Percentiles rank a stretch among this genome's conserved stretches.
These are phyloP conservation scores for Apiotrichum porosum DNA, from an alignment of 1,284 basidiomycete species.

Conservation along the genomic window DNA sequence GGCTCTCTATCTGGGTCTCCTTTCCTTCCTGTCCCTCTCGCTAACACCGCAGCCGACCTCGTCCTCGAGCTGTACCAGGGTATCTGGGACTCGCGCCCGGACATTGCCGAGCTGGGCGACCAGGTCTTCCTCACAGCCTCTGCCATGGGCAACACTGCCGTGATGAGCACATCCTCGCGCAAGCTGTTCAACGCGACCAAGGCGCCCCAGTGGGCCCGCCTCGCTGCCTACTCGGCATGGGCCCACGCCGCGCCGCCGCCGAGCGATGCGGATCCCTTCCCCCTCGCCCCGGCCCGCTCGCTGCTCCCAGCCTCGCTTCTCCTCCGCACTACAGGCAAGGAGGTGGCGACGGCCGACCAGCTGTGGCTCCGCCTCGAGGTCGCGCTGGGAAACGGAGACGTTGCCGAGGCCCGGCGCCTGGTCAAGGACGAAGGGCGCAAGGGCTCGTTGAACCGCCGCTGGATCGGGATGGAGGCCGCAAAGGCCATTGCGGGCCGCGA, in stretches of 20 bases:
- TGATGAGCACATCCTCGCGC: slow-evolving; percentile 24
- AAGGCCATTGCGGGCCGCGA: slow-evolving; percentile 13
- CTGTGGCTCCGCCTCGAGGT: slow-evolving; percentile 41
- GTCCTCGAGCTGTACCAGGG: slow-evolving; percentile 27
- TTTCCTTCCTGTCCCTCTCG: neutral
- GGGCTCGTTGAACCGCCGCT: slow-evolving; percentile 28
- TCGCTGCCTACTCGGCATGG: slow-evolving; percentile 30
- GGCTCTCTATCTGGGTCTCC: too few species aligned
- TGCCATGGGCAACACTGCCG: slow-evolving; percentile 24
- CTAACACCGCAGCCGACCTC: slow-evolving; percentile 27
- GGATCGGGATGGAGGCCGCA: slow-evolving; percentile 30
- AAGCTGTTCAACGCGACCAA: slow-evolving; percentile 40
- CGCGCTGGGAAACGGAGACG: slow-evolving; percentile 24
- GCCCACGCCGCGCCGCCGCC: slow-evolving; percentile 1
- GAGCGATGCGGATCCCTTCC: slow-evolving; percentile 13
- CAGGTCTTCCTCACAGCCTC: slow-evolving; percentile 36
- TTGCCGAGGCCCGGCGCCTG: slow-evolving; percentile 17
- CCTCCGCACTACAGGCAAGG: slow-evolving; percentile 19
- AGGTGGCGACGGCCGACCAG: slow-evolving; percentile 24
- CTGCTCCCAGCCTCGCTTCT: slow-evolving; percentile 27
- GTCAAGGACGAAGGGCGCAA: slow-evolving; percentile 18
- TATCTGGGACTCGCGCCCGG: slow-evolving; percentile 25
- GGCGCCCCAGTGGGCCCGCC: slow-evolving; percentile 32
- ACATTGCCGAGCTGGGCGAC: slow-evolving; percentile 27
- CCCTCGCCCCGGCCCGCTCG: slow-evolving; percentile 12